Evolutionary conservation across 805 yeast species (phyloP).

Genomic region (Myxozyma mucilagina): DNA sequence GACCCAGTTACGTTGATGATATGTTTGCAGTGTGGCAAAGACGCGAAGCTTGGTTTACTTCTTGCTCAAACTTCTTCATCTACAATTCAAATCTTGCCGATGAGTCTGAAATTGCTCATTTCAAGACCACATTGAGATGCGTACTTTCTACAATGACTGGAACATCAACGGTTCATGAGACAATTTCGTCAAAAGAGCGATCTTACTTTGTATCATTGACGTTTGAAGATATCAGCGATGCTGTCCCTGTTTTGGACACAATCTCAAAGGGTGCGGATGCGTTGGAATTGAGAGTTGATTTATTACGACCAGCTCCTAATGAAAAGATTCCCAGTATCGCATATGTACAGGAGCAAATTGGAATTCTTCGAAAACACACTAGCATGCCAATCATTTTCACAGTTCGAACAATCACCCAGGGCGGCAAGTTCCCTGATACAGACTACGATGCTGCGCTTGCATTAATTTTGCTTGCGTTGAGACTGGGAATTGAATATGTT

Average conservation of each 20-base stretch:
- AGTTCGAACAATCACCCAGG: slow-evolving; percentile 73
- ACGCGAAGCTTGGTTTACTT: slow-evolving; percentile 75
- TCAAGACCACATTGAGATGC: slow-evolving; percentile 45
- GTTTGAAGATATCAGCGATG: slow-evolving; percentile 56
- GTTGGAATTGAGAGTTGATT: slow-evolving; percentile 80
- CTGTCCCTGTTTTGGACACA: slow-evolving; percentile 50
- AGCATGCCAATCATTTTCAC: slow-evolving; percentile 79
- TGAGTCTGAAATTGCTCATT: slow-evolving; percentile 13
- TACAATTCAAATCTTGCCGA: slow-evolving; percentile 70
- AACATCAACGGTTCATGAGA: slow-evolving; percentile 36
- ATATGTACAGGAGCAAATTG: slow-evolving; percentile 73
- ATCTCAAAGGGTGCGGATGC: slow-evolving; percentile 73
- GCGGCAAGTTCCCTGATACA: slow-evolving; percentile 74
- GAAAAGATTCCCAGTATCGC: slow-evolving; percentile 35
- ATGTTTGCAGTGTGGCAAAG: slow-evolving; percentile 79
- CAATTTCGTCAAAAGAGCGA: slow-evolving; percentile 44
- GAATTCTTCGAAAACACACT: slow-evolving; percentile 62
- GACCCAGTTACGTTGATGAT: slow-evolving; percentile 87
- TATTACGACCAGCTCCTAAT: slow-evolving; percentile 43
- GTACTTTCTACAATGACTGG: slow-evolving; percentile 69
- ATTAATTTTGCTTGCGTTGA: slow-evolving; percentile 63
- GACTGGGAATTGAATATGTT: slow-evolving; percentile 75
- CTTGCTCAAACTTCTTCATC: slow-evolving; percentile 75
- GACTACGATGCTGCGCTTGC: slow-evolving; percentile 50
- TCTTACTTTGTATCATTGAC: slow-evolving; percentile 76